phyloP scores from a whole-genome alignment of 1,284 basidiomycete genomes.

The Athelia sp. region DNA sequence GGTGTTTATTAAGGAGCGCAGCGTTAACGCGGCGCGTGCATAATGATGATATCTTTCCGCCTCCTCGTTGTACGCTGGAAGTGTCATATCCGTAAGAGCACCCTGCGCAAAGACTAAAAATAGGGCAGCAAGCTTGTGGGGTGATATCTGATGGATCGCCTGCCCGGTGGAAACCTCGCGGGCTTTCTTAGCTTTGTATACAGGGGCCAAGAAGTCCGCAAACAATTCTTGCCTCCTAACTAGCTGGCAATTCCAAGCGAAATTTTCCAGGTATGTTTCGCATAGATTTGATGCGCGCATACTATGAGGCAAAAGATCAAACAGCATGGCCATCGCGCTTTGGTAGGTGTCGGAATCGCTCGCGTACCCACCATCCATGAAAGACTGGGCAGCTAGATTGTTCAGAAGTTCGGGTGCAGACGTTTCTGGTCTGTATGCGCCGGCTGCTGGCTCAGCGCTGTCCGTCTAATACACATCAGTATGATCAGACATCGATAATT shows the following conservation, averaged over 20 bases:
- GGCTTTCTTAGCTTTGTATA: constrained; percentile 50
- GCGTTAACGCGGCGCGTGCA: constrained; percentile 48
- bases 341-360: constrained; percentile 21
- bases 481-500: not conserved
- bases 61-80: constrained; percentile 53
- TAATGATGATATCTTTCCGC: constrained; percentile 58
- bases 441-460: constrained; percentile 33
- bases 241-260: constrained; percentile 55
- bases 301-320: constrained; percentile 44
- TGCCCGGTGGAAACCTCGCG: constrained; percentile 23
- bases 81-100: constrained; percentile 57
- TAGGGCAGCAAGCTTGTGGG: constrained; percentile 53
- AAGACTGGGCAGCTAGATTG: constrained; percentile 38
- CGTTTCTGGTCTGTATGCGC: constrained; percentile 26
- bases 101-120: constrained; percentile 58
- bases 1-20: constrained; percentile 59
- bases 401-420: constrained; percentile 32
- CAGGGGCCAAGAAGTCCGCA: constrained; percentile 53
- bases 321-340: constrained; percentile 35
- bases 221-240: constrained; percentile 62
- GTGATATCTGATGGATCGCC: constrained; percentile 27
- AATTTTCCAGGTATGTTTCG: constrained; percentile 63
- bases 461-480: constrained; percentile 35
- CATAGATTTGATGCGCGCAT: constrained; percentile 59
- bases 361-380: constrained; percentile 35